Evolutionary conservation across 164 flowering plant genomes (phyloP), one percentile per base, ranked within the genome.

Genomic region (Brasenia schreberi): DNA sequence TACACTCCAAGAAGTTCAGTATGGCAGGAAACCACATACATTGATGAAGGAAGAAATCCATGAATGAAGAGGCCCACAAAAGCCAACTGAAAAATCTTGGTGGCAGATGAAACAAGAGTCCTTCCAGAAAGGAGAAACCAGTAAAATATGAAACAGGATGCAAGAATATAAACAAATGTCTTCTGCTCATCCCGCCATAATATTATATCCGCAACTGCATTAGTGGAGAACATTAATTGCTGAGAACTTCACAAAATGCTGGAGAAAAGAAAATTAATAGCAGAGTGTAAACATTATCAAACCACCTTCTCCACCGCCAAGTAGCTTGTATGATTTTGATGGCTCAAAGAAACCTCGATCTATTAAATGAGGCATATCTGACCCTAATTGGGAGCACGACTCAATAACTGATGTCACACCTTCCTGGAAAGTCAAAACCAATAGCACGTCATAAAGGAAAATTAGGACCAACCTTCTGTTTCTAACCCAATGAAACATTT

Each of bases 101-200:
- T 87, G 7, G 77, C 62, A 56, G 97, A 86, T 68, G 97, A 82
- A 70, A 84, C 67, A 66, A 94, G 82, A 67, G 90, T 81, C 71
- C 86, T 81, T 73, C 84, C 95, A 69, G 81, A 76, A 60, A 89
- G 81, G 67, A 85, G 78, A 75, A 87, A 87, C 97, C 97, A 94
- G 80, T 84, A 80, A 81, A 81, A 84, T 62, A 83, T 59, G 62
- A 82, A 27, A 69, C 64, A 72, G 64, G 80, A 63, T 18, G 71
- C 69, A 69, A 89, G 73, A 65, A 89, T 87, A 71, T 56, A 85
- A 5, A 75, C 63, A 71, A 90, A 94, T 43, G 95, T 82, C 70
- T 71, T 79, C 85, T 78, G 86, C 78, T 94, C 96, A 70, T 90
- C 85, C 68, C 95, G 85, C 98, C 98, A 94, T 59, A 94, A 80